phyloP scores from a whole-genome alignment of 2,329 filamentous ascomycete genomes.

The Aaosphaeria arxii region DNA sequence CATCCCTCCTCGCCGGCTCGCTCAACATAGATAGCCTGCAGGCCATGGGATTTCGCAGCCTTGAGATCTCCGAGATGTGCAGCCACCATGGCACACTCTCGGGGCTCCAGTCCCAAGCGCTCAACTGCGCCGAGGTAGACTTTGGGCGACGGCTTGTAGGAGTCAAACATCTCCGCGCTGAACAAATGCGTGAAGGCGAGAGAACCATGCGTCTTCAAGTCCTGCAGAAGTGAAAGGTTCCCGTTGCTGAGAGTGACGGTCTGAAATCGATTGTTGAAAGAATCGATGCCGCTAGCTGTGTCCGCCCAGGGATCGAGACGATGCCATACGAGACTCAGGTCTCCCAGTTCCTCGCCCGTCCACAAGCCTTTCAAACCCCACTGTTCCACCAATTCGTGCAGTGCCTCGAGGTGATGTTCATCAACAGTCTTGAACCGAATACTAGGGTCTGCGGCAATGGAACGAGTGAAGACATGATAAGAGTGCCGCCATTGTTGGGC shows the following conservation, averaged over 20 bases:
- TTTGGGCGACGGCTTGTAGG: conserved; percentile 69
- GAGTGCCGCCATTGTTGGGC: conserved; percentile 67
- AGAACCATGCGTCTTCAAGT: conserved; percentile 58
- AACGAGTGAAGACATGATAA: conserved; percentile 60
- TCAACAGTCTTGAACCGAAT: conserved; percentile 67
- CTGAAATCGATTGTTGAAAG: conserved; percentile 51
- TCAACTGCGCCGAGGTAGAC: conserved; percentile 68
- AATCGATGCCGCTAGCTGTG: conserved; percentile 54
- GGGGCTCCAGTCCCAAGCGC: conserved; percentile 54
- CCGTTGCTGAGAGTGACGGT: conserved; percentile 74
- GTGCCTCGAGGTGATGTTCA: conserved; percentile 64
- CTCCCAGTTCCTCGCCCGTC: conserved; percentile 37
- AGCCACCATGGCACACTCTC: conserved; percentile 72
- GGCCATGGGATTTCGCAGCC: conserved; percentile 61
- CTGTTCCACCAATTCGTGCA: conserved; percentile 56
- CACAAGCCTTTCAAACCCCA: conserved; percentile 61
- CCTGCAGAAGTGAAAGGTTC: conserved; percentile 63
- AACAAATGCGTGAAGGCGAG: conserved; percentile 63
- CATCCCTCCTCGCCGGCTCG: conserved; percentile 64
- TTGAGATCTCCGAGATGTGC: conserved; percentile 69
- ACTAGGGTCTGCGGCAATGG: conserved; percentile 46
- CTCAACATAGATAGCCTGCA: conserved; percentile 73
- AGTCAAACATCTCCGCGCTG: conserved; percentile 67
- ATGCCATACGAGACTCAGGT: conserved; percentile 66
- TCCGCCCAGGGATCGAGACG: conserved; percentile 68